These are phyloP conservation scores for Hirsutella minnesotensis DNA, from an alignment of 2,329 filamentous ascomycete genomes.

Conservation along the genomic window DNA sequence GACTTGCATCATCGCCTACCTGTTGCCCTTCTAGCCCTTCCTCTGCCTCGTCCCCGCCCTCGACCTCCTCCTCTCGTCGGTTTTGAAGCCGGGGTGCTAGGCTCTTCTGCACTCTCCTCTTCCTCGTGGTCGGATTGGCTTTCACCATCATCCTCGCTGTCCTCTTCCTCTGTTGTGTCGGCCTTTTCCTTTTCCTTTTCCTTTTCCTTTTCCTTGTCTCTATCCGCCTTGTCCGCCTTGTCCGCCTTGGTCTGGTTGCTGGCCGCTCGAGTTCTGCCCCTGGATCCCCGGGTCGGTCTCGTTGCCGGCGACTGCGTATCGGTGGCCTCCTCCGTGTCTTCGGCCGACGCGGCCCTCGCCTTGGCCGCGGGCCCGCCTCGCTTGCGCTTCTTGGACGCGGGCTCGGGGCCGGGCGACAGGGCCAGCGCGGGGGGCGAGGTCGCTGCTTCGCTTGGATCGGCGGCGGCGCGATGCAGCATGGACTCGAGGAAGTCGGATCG, in stretches of 20 bases:
- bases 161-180: slow-evolving; percentile 20
- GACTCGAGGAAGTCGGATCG: slow-evolving; percentile 29
- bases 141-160: slow-evolving; percentile 24
- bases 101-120: slow-evolving; percentile 23
- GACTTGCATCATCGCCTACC: slow-evolving; percentile 9
- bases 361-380: slow-evolving; percentile 21
- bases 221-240: slow-evolving; percentile 7
- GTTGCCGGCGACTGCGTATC: slow-evolving; percentile 22
- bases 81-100: slow-evolving; percentile 25
- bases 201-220: slow-evolving; percentile 9
- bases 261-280: slow-evolving; percentile 31
- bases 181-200: slow-evolving; percentile 14
- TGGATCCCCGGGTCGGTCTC: slow-evolving; percentile 28
- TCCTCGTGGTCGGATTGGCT: slow-evolving; percentile 20
- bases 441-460: slow-evolving; percentile 33
- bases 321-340: slow-evolving; percentile 35
- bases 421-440: slow-evolving; percentile 34
- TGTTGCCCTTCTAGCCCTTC: slow-evolving; percentile 17
- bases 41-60: slow-evolving; percentile 21
- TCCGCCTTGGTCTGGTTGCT: slow-evolving; percentile 23
- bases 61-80: slow-evolving; percentile 22
- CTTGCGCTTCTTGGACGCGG: slow-evolving; percentile 32
- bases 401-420: slow-evolving; percentile 20
- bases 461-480: slow-evolving; percentile 32
- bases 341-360: slow-evolving; percentile 30